phyloP scores from a whole-genome alignment of 768 basidiomycete species.

The Panellus pusillus region DNA sequence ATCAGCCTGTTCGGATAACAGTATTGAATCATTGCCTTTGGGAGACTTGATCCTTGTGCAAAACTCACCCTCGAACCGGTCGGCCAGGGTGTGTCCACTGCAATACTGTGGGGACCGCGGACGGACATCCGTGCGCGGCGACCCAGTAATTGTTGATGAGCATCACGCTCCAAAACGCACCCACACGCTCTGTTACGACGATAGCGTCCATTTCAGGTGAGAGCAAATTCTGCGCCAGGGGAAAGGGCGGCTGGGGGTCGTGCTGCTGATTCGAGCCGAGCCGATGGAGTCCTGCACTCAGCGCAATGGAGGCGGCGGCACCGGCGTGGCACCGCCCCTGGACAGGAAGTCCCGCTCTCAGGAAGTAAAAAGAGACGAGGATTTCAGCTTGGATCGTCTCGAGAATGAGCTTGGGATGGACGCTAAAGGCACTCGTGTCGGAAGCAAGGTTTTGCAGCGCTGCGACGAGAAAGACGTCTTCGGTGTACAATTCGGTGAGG shows the following conservation, averaged over 20 bases:
- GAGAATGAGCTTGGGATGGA: conserved; percentile 34
- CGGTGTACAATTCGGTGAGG: conserved; percentile 11
- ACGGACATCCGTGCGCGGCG: conserved; percentile 1
- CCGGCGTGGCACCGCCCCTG: conserved; percentile 55
- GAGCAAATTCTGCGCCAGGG: background rate
- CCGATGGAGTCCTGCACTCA: background rate
- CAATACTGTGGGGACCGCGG: background rate
- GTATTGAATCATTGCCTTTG: background rate
- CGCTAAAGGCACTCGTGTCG: background rate
- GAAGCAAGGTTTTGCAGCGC: background rate
- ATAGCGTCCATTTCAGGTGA: background rate
- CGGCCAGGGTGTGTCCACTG: conserved; percentile 8
- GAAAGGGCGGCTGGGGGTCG: background rate
- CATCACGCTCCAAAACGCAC: conserved; percentile 10
- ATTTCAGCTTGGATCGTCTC: conserved; percentile 55
- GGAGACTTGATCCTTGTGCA: too few relatives aligned
- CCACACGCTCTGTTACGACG: background rate
- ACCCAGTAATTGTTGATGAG: conserved; percentile 12
- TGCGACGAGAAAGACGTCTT: background rate
- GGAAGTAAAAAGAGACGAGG: conserved; percentile 49
- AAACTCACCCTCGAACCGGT: background rate
- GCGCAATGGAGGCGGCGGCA: conserved; percentile 39
- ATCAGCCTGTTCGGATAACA: background rate
- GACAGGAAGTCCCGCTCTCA: conserved; percentile 48
- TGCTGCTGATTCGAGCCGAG: background rate